Percentiles rank a stretch among this genome's conserved stretches.
Conservation (phyloP, 495 filamentous ascomycete genomes). For the Thozetella sp. region DNA sequence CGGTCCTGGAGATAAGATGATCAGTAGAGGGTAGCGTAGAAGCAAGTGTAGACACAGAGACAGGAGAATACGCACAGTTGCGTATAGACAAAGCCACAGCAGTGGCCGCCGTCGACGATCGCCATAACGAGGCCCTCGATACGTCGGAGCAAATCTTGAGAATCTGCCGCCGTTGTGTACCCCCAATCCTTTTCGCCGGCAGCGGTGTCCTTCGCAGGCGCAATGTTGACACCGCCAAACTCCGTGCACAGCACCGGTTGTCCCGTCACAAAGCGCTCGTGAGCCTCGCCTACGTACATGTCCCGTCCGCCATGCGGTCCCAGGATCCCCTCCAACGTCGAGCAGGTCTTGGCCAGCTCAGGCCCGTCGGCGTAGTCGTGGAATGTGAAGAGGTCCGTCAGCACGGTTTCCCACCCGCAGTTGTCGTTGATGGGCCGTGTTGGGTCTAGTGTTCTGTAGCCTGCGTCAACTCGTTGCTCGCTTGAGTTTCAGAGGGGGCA, state of each 20-base stretch:
- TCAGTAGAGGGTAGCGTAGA: constrained; percentile 1
- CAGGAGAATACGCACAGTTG: constrained; percentile 25
- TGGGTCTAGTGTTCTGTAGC: constrained; percentile 48
- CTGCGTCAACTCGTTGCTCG: neutral
- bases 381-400: constrained; percentile 60
- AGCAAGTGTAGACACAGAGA: neutral
- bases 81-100: constrained; percentile 32
- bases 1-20: constrained; percentile 33
- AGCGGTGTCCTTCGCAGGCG: constrained; percentile 32
- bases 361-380: constrained; percentile 60
- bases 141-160: constrained; percentile 25
- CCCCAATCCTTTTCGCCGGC: constrained; percentile 28
- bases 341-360: constrained; percentile 47
- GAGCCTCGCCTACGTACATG: constrained; percentile 49
- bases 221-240: constrained; percentile 63
- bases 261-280: constrained; percentile 38
- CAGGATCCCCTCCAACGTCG: constrained; percentile 44
- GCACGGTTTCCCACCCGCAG: constrained; percentile 65
- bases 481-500: neutral
- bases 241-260: constrained; percentile 61
- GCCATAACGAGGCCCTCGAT: constrained; percentile 25
- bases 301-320: constrained; percentile 39
- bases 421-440: constrained; percentile 65
- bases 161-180: constrained; percentile 32
- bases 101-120: constrained; percentile 22